Evolutionary conservation across 2,329 filamentous ascomycete species (phyloP).

Genomic region (Aspergillus quadricinctus): DNA sequence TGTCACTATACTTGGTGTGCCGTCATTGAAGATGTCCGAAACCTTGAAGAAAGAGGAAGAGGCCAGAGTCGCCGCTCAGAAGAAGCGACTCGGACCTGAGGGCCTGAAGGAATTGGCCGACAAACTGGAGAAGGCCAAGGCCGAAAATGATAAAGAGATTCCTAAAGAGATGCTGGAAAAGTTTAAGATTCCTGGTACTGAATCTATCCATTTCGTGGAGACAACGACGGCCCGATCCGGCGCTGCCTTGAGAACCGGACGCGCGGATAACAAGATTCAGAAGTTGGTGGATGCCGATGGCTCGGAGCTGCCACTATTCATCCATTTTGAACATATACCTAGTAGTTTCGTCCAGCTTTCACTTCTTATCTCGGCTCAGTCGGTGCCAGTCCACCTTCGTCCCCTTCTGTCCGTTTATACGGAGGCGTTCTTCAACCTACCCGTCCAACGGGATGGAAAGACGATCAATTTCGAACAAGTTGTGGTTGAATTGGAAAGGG

Average conservation of each 20-base stretch:
- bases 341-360: constrained; percentile 88
- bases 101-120: constrained; percentile 71
- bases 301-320: constrained; percentile 67
- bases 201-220: constrained; percentile 92
- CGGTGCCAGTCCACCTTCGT: constrained; percentile 74
- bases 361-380: constrained; percentile 72
- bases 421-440: constrained; percentile 92
- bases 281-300: constrained; percentile 67
- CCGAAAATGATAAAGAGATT: constrained; percentile 82
- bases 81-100: constrained; percentile 72
- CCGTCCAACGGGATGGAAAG: constrained; percentile 71
- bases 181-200: constrained; percentile 77
- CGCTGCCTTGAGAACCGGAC: constrained; percentile 66
- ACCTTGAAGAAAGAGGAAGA: constrained; percentile 80
- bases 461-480: constrained; percentile 85
- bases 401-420: constrained; percentile 80
- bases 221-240: constrained; percentile 81
- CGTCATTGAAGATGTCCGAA: constrained; percentile 72
- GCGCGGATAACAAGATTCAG: constrained; percentile 66
- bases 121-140: constrained; percentile 76
- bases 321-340: constrained; percentile 94
- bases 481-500: constrained; percentile 82
- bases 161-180: constrained; percentile 74
- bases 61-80: constrained; percentile 71
- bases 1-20: constrained; percentile 81